These are phyloP conservation scores for Sporothrix euskadiensis DNA, from an alignment of 2,329 filamentous ascomycete genomes.

Conservation along the genomic window DNA sequence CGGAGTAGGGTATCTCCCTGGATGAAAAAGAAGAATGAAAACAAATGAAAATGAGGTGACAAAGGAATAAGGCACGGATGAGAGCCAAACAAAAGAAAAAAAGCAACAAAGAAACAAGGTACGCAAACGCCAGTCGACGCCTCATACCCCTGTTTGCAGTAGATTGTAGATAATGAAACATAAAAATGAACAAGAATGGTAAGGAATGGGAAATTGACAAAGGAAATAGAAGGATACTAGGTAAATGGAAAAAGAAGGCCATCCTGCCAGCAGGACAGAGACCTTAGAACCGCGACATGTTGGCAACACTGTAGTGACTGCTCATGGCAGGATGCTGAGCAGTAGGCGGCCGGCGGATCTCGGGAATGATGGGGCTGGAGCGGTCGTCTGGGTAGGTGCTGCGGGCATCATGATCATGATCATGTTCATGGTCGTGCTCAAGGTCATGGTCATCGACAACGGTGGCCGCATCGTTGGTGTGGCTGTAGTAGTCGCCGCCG, in stretches of 20 bases:
- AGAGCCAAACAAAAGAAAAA: conserved; percentile 1
- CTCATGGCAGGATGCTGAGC: conserved; percentile 57
- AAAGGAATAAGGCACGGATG: background rate
- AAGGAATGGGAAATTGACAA: background rate
- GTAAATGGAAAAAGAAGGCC: background rate
- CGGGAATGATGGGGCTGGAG: conserved; percentile 57
- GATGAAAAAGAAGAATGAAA: background rate
- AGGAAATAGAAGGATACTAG: background rate
- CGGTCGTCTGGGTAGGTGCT: conserved; percentile 40
- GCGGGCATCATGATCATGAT: conserved; percentile 25
- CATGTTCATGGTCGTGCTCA: conserved; percentile 18
- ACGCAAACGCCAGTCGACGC: conserved; percentile 19
- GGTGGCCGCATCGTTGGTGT: conserved; percentile 18
- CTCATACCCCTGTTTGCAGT: background rate
- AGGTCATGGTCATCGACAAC: conserved; percentile 18
- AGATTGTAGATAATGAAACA: background rate
- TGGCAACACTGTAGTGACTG: conserved; percentile 42
- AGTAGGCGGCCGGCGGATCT: conserved; percentile 57
- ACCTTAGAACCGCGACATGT: conserved; percentile 51
- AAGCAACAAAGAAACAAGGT: background rate
- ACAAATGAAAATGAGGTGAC: background rate
- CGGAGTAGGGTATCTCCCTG: conserved; percentile 21
- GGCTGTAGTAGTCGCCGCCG: conserved; percentile 32
- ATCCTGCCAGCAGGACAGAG: background rate
- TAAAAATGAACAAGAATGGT: background rate